A percentile compares a stretch with the other conserved stretches of the same genome.
Conservation (phyloP, 1,139 yeast species). For the Candida sp. region DNA sequence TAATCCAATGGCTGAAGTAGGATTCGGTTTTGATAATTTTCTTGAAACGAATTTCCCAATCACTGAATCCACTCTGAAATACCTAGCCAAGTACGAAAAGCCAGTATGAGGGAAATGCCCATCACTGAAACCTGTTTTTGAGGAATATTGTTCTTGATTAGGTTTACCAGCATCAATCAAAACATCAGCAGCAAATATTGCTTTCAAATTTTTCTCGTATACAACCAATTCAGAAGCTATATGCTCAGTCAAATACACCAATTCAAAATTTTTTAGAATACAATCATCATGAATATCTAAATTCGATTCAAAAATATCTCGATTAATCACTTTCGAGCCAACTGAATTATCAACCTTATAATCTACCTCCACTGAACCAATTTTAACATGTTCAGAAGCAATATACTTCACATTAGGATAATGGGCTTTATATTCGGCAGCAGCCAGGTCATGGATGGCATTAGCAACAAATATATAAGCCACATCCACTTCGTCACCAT, state of each 20-base stretch:
- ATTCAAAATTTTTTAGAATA: constrained; percentile 32
- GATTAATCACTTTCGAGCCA: background rate
- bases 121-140: constrained; percentile 31
- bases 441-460: constrained; percentile 7
- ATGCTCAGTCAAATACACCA: constrained; percentile 45
- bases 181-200: constrained; percentile 47
- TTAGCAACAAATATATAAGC: constrained; percentile 6
- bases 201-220: constrained; percentile 34
- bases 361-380: background rate
- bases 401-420: constrained; percentile 3
- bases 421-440: constrained; percentile 6
- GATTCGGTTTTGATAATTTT: background rate
- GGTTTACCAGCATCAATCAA: constrained; percentile 31
- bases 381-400: background rate
- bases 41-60: constrained; percentile 12
- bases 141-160: constrained; percentile 21
- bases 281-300: constrained; percentile 15
- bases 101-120: constrained; percentile 28
- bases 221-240: constrained; percentile 46
- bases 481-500: background rate
- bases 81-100: constrained; percentile 20
- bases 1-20: background rate
- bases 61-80: constrained; percentile 25
- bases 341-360: background rate
- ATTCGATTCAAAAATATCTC: constrained; percentile 2